A percentile compares a stretch with the other conserved stretches of the same genome.
phyloP scores from a whole-genome alignment of 75 land plant species.

The Cupressus sempervirens region DNA sequence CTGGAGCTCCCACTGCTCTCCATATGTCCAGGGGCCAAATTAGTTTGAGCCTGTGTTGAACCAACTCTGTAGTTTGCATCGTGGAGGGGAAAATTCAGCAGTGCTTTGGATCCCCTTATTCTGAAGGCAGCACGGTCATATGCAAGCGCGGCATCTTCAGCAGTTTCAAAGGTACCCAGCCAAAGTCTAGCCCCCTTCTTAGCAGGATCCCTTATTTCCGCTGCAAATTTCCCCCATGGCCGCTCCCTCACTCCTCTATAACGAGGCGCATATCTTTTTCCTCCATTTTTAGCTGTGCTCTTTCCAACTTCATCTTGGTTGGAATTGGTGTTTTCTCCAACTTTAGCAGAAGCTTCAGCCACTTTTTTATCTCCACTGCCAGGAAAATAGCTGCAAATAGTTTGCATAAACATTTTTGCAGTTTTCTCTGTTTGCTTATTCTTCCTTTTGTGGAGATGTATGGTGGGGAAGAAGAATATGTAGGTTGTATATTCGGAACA shows the following conservation, averaged over 20 bases:
- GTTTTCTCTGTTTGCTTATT: too few species aligned
- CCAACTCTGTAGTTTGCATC: neutral
- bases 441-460: too few species aligned
- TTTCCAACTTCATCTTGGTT: too few species aligned
- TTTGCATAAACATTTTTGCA: too few species aligned
- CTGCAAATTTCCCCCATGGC: neutral
- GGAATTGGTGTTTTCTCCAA: too few species aligned
- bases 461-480: too few species aligned
- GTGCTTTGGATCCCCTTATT: neutral
- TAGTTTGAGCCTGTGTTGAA: neutral
- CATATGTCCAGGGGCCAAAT: neutral
- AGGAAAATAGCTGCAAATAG: too few species aligned
- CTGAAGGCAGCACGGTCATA: slow-evolving; percentile 7
- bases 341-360: too few species aligned
- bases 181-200: neutral
- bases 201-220: neutral
- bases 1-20: neutral
- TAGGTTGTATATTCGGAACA: too few species aligned
- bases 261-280: neutral
- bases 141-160: neutral
- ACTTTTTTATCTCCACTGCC: too few species aligned
- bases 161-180: neutral
- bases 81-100: neutral
- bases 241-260: neutral
- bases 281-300: neutral